A percentile compares a stretch with the other conserved stretches of the same genome.
phyloP scores from a whole-genome alignment of 2,329 filamentous ascomycete species.

The Aureobasidium lini region DNA sequence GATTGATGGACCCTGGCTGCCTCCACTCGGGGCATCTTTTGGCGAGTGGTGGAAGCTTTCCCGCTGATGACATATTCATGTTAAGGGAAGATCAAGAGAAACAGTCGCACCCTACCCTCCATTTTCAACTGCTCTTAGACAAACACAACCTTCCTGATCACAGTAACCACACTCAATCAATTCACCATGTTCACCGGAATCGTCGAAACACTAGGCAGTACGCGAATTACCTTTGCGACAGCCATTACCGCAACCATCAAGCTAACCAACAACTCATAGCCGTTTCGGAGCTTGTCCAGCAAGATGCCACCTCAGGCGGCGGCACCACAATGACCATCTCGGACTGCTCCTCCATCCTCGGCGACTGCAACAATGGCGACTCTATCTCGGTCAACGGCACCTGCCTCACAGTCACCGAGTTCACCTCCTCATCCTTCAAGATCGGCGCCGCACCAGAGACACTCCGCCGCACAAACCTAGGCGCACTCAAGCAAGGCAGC shows the following conservation, averaged over 20 bases:
- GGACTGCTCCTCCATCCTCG: constrained; percentile 66
- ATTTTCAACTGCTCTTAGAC: neutral
- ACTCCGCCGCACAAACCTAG: constrained; percentile 91
- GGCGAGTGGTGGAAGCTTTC: neutral
- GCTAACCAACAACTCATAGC: constrained; percentile 47
- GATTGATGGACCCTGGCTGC: neutral
- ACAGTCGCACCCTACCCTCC: neutral
- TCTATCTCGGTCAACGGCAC: constrained; percentile 94
- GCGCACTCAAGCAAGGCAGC: constrained; percentile 56
- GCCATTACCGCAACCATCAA: constrained; percentile 15
- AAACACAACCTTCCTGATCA: neutral
- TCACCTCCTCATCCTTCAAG: constrained; percentile 61
- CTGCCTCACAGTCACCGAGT: constrained; percentile 84
- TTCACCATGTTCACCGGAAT: constrained; percentile 86
- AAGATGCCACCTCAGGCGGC: constrained; percentile 67
- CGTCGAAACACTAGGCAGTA: constrained; percentile 87
- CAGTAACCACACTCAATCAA: neutral
- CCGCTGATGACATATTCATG: constrained; percentile 4
- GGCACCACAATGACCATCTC: constrained; percentile 87
- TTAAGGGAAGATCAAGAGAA: neutral
- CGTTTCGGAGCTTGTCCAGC: constrained; percentile 70
- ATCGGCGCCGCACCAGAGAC: constrained; percentile 95
- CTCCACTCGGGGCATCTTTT: neutral
- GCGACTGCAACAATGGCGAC: constrained; percentile 79
- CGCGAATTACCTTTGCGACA: constrained; percentile 28